Base-by-base conservation (phyloP, 2,329 filamentous ascomycete genomes). In the Fusarium sp. region DNA sequence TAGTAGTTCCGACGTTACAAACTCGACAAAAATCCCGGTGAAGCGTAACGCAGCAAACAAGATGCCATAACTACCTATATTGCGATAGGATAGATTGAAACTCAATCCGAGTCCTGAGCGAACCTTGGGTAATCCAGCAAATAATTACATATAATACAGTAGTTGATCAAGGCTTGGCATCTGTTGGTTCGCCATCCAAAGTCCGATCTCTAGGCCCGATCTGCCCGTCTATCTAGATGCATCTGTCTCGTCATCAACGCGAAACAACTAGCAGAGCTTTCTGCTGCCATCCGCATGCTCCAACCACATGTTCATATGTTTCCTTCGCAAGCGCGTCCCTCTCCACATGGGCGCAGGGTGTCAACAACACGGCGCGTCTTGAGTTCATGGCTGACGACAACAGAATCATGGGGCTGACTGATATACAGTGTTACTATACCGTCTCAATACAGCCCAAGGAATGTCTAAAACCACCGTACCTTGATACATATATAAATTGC, bases 381-480 rank as follows among this genome's bases (percentile, higher is more conserved):
- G 67, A 67, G 61, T 40, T 57, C 56, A 69, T 49, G 25, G 67
- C 67, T 71, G 63, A 68, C 54, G 63, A 70, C 67, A 52, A 47
- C 47, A 55, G 52, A 37, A 48, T 27, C 22, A 49, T 16, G 46
- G 57, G 40, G 37, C 18, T 53, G 20, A 20, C 12, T 6, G 42
- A 29, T 42, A 30, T 59, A 68, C 57, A 65, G 54, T 60, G 46
- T 40, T 48, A 25, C 42, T 45, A 40, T 41, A 42, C n/a, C 14
- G 41, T 54, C 48, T 37, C 41, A 30, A 46, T 57, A 66, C 65
- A 53, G 51, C 65, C 34, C 18, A 37, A 12, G 10, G 34, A 7
- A n/a, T n/a, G 34, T 37, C 34, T 7, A 10, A 42, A 20, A 25
- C 14, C 41, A 30, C 7, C 20, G 13, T 32, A 48, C 25, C 27